Percentiles rank a stretch among this genome's conserved stretches.
phyloP scores from a whole-genome alignment of 305 asterid genomes.

The Fraxinus platypoda region DNA sequence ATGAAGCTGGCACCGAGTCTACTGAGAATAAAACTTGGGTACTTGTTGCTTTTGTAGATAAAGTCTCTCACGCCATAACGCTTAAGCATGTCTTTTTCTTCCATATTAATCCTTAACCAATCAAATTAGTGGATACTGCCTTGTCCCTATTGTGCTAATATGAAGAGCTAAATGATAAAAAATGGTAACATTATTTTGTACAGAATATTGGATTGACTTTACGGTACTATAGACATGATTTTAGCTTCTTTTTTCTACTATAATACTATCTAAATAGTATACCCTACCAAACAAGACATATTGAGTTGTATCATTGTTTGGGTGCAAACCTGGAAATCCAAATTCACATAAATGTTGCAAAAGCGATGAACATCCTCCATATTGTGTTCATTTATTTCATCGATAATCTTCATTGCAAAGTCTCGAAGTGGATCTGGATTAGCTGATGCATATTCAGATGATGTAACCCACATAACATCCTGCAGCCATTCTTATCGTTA shows the following conservation, averaged over 20 bases:
- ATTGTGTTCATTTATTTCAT: constrained; percentile 68
- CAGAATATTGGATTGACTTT: background rate
- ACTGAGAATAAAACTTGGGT: background rate
- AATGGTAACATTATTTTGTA: background rate
- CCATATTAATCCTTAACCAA: background rate
- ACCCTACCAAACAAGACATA: background rate
- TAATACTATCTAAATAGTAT: background rate
- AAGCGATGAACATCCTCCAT: constrained; percentile 73
- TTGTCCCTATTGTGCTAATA: background rate
- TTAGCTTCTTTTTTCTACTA: background rate
- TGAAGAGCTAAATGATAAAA: background rate
- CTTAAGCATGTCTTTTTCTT: background rate
- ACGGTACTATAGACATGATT: background rate
- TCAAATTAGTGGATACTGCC: background rate
- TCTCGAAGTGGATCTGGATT: constrained; percentile 89
- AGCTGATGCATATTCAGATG: constrained; percentile 66
- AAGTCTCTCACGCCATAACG: background rate
- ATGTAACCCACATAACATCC: constrained; percentile 76
- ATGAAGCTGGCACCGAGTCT: background rate
- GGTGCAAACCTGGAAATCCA: constrained; percentile 72
- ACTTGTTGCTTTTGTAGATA: background rate
- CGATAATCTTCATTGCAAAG: constrained; percentile 72
- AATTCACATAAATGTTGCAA: constrained; percentile 74
- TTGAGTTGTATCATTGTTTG: constrained; percentile 6
- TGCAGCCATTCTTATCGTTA: constrained; percentile 27